Base-by-base conservation (phyloP, 352 stramenopile species). In the Globisporangium okanoganense region DNA sequence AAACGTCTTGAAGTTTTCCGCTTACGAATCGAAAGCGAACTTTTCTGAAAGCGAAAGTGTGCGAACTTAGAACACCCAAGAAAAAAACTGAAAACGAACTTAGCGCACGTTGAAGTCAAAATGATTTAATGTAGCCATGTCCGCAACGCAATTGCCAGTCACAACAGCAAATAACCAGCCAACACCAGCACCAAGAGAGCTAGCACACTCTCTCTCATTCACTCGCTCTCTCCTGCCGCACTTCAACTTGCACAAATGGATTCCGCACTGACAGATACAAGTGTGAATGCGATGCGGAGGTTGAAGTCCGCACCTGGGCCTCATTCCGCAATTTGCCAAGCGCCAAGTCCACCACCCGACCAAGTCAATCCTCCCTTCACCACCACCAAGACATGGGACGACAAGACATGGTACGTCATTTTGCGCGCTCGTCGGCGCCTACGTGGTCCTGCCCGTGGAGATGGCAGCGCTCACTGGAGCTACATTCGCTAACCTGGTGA, bases 1-100 rank as follows among this genome's bases (percentile, higher is more conserved):
- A 9, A 36, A 14, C 36, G 25, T 12, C 31, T 54, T 54, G 48
- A 54, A 54, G 48, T 54, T 54, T 38, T 16, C 14, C 9, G 48
- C 48, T 54, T 54, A 54, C 48, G 48, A 54, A 54, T 40, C 48
- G 48, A 54, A 38, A 52, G 2, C 47, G 14, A 52, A 52, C 47
- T 25, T 52, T 20, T 5, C 22, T 18, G n/a, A 25, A 50, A 50
- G 25, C 3, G 9, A 10, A 7, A 6, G 13, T 6, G 5, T 1
- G 3, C 45, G 24, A 52, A 52, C 45, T 52, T 52, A 52, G 3
- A 10, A 14, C 12, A 41, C 6, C 1, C 45, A 8, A n/a, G n/a
- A n/a, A n/a, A n/a, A 13, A 31, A 12, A 1, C 45, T 22, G 1
- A 12, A 25, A 16, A 35, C 13, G 20, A 29, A 16, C 44, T 18